Conservation (phyloP, 73 alveolate species). For the Symbiodinium natans region DNA sequence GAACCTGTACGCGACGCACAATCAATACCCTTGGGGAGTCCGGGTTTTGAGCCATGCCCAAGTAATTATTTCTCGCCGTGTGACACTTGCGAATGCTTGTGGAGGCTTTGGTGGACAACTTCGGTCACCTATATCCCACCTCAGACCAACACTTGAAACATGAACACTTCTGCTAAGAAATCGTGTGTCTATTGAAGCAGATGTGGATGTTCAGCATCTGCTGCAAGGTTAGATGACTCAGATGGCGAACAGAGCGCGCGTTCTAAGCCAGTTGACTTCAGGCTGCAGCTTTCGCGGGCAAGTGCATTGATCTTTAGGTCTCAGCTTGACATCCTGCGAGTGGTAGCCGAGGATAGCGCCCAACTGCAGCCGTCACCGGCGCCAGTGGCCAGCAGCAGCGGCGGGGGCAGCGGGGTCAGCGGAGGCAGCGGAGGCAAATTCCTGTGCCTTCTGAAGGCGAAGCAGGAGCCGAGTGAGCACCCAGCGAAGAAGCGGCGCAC, state of each 20-base stretch:
- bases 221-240: slow-evolving; percentile 62
- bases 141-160: too few relatives aligned
- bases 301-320: too few relatives aligned
- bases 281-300: not conserved
- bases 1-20: too few relatives aligned
- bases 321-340: not conserved
- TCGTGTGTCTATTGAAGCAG: too few relatives aligned
- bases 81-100: too few relatives aligned
- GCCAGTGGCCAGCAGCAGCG: not conserved
- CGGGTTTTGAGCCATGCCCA: too few relatives aligned
- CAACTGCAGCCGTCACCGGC: not conserved
- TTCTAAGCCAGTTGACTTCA: not conserved
- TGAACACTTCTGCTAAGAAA: too few relatives aligned
- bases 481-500: slow-evolving; percentile 43
- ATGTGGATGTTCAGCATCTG: too few relatives aligned
- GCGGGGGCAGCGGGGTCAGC: not conserved
- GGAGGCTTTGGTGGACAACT: too few relatives aligned
- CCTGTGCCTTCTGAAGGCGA: slow-evolving; percentile 63
- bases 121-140: too few relatives aligned
- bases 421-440: slow-evolving; percentile 24
- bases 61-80: too few relatives aligned
- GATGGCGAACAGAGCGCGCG: slow-evolving; percentile 32
- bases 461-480: slow-evolving; percentile 40
- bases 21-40: too few relatives aligned
- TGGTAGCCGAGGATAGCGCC: not conserved